Evolutionary conservation across 768 basidiomycete species (phyloP), one percentile per base, ranked within the genome.

Genomic region (Favolaschia claudopus): DNA sequence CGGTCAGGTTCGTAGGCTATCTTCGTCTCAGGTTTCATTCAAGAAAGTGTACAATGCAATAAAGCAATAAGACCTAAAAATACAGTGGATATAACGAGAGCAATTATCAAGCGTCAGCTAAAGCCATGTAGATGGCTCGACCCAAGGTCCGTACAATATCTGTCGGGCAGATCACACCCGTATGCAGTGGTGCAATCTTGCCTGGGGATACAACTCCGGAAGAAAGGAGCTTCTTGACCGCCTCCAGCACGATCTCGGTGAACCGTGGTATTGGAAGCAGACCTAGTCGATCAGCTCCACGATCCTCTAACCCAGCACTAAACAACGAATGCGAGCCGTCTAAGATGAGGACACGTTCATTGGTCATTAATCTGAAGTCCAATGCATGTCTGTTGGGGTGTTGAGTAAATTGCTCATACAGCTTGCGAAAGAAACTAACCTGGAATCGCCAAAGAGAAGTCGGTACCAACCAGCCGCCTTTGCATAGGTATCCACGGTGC

Each of bases 391-490:
- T 91, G 55, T 15, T 40, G 1, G 12, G 38, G 43, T 33, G 22
- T 40, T 54, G 20, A 68, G 19, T 34, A 46, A 46, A 46, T 13
- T 29, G 58, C 36, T 40, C 17, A 55, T 19, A 42, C 24, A 38
- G 17, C 34, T 25, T 14, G 32, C 28, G 19, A 22, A 40, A 49
- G 31, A 20, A 37, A 69, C 76, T 22, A 67, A 90, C 91, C 82
- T 83, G 24, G 86, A 76, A 69, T 91, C 86, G 7, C 85, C 81
- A 56, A 91, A 91, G 43, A 92, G 71, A 22, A 93, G 73, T 48
- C 93, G 79, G 74, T 89, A 94, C 92, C 93, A 94, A 3, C 89
- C 89, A 46, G 89, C 86, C 13, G 88, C 85, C 75, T 93, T 94
- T 5, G 89, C 84, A 68, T 89, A 87, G n/a, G 84, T 83, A 63